Base-by-base conservation (phyloP, 164 flowering plant genomes). In the Annona cherimola region DNA sequence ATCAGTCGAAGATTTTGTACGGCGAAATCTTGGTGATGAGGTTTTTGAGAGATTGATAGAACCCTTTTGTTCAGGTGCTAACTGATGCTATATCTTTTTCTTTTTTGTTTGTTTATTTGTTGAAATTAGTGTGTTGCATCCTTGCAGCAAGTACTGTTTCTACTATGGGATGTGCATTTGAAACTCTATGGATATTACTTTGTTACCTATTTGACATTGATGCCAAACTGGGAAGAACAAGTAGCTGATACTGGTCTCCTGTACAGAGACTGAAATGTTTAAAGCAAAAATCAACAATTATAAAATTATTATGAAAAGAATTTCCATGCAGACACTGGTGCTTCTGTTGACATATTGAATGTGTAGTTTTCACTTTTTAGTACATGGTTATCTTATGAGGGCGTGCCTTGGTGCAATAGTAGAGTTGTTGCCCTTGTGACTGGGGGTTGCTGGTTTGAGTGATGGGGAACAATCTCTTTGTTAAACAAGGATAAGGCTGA, bases 1-100 rank as follows among this genome's bases (percentile, higher is more conserved):
- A 76, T 91, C 98, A 9, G 89, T 95, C 74, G 98, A 95, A 78
- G 98, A 93, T 75, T 95, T 95, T 87, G 97, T 93, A 60, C 94
- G 97, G 4, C 96, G 98, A 62, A 95, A 95, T 79, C 94, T 95
- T 69, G 99, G 99, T 44, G 88, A 83, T 84, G 96, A 95, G 82
- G 98, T 91, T 73, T 95, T 95, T 79, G 99, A 95, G 70, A 94
- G 98, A 57, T 77, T 95, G 81, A 95, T 95, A 40, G 99, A 95
- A 79, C 99, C 99, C 61, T 95, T 95, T 74, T 95, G 99, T 83
- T 95, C 99, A 76, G 99, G 99, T 93, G 71, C 19, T 60, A 75
- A 42, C 40, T 44, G 19, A 4, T 43, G 26, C 18, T 14, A 16
- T 14, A 16, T n/a, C 14, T 4, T 16, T 12, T 18, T 16, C 42